phyloP scores from a whole-genome alignment of 345 rosid species.

The Linum trigynum region DNA sequence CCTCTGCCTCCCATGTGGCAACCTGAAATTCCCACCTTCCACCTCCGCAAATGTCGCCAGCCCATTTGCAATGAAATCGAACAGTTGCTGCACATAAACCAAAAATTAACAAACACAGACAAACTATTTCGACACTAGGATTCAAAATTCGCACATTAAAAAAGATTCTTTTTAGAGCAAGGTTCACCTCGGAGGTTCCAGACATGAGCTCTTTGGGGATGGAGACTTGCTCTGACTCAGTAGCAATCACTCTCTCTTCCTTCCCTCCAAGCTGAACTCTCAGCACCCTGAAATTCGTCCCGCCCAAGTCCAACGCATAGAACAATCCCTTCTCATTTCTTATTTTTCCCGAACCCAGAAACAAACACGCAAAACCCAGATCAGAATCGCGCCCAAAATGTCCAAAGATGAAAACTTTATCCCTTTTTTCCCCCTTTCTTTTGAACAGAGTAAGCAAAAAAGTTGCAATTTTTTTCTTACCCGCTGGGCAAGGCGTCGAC shows the following conservation, averaged over 20 bases:
- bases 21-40: slow-evolving; percentile 43
- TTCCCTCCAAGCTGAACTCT: slow-evolving; percentile 72
- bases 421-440: neutral
- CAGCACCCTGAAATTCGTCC: slow-evolving; percentile 69
- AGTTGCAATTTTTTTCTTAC: slow-evolving; percentile 21
- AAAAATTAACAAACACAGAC: neutral
- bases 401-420: neutral
- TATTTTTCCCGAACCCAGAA: slow-evolving; percentile 1
- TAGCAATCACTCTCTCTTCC: slow-evolving; percentile 44
- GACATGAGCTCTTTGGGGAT: slow-evolving; percentile 67
- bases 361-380: neutral
- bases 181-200: slow-evolving; percentile 60
- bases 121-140: neutral
- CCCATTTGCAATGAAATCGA: slow-evolving; percentile 63
- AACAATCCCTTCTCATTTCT: slow-evolving; percentile 81
- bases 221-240: slow-evolving; percentile 58
- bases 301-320: slow-evolving; percentile 89
- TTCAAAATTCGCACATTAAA: neutral
- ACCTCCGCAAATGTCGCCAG: slow-evolving; percentile 44
- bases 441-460: neutral
- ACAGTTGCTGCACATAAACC: slow-evolving; percentile 41
- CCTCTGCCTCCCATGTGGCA: slow-evolving; percentile 49
- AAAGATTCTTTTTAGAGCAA: neutral
- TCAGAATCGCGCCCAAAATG: neutral
- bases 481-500: slow-evolving; percentile 72